These are phyloP conservation scores for Fusarium cicatricum DNA, from an alignment of 2,329 filamentous ascomycete species.

Conservation along the genomic window DNA sequence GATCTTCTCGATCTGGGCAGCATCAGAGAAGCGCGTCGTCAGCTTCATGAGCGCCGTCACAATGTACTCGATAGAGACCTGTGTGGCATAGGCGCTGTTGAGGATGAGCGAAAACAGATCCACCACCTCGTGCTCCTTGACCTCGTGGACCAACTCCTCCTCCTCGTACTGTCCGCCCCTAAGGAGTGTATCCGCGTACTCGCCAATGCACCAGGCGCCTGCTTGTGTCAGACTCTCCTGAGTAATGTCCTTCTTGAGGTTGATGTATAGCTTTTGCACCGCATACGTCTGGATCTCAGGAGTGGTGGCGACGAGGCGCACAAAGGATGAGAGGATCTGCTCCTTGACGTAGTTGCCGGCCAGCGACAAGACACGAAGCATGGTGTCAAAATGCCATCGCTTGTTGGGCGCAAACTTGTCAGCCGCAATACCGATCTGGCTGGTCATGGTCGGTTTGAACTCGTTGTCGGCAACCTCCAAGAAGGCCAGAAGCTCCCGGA, in stretches of 20 bases:
- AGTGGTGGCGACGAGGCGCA: constrained; percentile 93
- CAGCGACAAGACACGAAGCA: constrained; percentile 90
- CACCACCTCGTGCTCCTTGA: constrained; percentile 89
- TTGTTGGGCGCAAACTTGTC: constrained; percentile 97
- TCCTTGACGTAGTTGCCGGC: constrained; percentile 98
- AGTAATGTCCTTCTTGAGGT: constrained; percentile 94
- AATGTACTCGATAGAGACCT: constrained; percentile 94
- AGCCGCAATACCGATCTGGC: constrained; percentile 95
- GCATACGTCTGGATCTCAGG: constrained; percentile 96
- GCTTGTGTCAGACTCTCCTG: constrained; percentile 95
- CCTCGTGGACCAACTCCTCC: constrained; percentile 81
- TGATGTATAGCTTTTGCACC: constrained; percentile 91
- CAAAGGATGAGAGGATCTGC: constrained; percentile 95
- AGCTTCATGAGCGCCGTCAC: constrained; percentile 95
- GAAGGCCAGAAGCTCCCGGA: constrained; percentile 93
- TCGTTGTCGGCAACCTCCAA: constrained; percentile 97
- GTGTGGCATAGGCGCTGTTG: constrained; percentile 92
- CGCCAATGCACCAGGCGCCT: constrained; percentile 96
- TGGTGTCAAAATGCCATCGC: constrained; percentile 98
- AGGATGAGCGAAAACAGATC: constrained; percentile 93
- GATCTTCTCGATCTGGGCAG: constrained; percentile 86
- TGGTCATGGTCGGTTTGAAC: constrained; percentile 98
- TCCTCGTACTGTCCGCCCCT: constrained; percentile 92
- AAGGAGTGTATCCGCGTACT: constrained; percentile 92
- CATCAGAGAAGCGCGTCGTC: constrained; percentile 84